Percentiles rank a stretch among this genome's conserved stretches.
Conservation (phyloP, 768 basidiomycete genomes). For the Hydnomerulius pinastri region DNA sequence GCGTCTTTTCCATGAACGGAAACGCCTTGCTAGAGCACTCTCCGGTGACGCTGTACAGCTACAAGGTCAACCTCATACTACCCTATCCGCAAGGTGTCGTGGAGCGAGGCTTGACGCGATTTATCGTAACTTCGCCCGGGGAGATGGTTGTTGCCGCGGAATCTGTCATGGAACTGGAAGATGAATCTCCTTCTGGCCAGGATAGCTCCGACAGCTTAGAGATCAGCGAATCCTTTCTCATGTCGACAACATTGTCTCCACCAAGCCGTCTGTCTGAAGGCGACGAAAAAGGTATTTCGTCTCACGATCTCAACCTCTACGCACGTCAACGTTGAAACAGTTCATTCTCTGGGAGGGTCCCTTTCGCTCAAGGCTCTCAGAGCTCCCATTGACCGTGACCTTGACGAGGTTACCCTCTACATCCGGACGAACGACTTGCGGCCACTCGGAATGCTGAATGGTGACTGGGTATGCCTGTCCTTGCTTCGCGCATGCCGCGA, state of each 20-base stretch:
- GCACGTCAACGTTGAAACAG: not conserved
- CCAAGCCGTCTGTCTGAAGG: constrained; percentile 11
- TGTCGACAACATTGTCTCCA: constrained; percentile 44
- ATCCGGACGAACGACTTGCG: constrained; percentile 64
- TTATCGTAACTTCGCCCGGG: constrained; percentile 48
- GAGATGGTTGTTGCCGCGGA: constrained; percentile 3
- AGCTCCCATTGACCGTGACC: constrained; percentile 30
- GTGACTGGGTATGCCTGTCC: constrained; percentile 68
- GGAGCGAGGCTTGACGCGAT: constrained; percentile 46
- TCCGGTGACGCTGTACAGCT: constrained; percentile 32
- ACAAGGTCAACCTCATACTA: constrained; percentile 59
- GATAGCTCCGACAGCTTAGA: constrained; percentile 50
- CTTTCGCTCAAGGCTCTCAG: constrained; percentile 35
- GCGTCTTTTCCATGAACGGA: constrained; percentile 20
- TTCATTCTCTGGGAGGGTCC: constrained; percentile 10
- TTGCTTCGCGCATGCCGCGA: not conserved
- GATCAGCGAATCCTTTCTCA: constrained; percentile 74
- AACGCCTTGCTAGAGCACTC: constrained; percentile 7
- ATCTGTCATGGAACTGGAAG: constrained; percentile 5
- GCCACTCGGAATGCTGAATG: constrained; percentile 64
- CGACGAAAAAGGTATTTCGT: constrained; percentile 10
- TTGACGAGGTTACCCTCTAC: constrained; percentile 62
- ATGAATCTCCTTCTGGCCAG: constrained; percentile 9
- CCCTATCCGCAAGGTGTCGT: constrained; percentile 76
- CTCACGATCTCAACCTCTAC: not conserved